Percentiles rank a stretch among this genome's conserved stretches.
Evolutionary conservation across 1,284 basidiomycete genomes (phyloP).

Genomic region (Moniliella sp.): DNA sequence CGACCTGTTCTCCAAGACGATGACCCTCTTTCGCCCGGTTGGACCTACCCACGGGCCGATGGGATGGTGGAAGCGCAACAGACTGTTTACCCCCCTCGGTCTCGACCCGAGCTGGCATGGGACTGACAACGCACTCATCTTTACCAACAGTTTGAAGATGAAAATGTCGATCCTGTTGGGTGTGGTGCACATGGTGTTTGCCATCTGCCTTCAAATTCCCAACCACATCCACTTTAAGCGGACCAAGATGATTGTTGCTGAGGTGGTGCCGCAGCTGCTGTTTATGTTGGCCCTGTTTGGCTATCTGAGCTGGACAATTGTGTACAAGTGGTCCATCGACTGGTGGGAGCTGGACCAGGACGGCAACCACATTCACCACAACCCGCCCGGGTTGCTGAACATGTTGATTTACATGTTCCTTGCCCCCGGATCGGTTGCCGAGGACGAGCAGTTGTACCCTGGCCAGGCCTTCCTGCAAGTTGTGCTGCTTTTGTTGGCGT

Average conservation of each 20-base stretch:
- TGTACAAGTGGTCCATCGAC: constrained; percentile 91
- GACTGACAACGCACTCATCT: constrained; percentile 71
- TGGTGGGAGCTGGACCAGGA: constrained; percentile 48
- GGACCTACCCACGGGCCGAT: constrained; percentile 48
- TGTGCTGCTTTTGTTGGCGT: constrained; percentile 56
- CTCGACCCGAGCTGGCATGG: constrained; percentile 90
- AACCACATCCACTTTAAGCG: constrained; percentile 86
- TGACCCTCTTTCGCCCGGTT: constrained; percentile 71
- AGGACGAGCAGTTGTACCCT: constrained; percentile 52
- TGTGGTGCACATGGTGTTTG: constrained; percentile 96
- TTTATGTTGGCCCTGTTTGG: constrained; percentile 95
- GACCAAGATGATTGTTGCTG: constrained; percentile 61
- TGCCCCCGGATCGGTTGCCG: constrained; percentile 40
- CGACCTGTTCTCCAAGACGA: constrained; percentile 86
- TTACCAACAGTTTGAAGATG: constrained; percentile 99
- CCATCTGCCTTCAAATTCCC: constrained; percentile 77
- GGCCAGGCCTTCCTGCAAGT: constrained; percentile 74
- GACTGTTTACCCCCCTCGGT: constrained; percentile 56
- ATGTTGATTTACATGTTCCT: constrained; percentile 34
- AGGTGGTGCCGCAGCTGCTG: constrained; percentile 88
- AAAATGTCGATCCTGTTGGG: constrained; percentile 96
- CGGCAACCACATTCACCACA: constrained; percentile 36
- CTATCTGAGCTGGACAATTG: constrained; percentile 62
- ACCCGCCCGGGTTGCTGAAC: constrained; percentile 60
- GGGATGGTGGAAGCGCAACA: constrained; percentile 33